Evolutionary conservation across 108 stramenopile genomes (phyloP), one percentile per base, ranked within the genome.

Genomic region (Hondaea fermentalgiana): DNA sequence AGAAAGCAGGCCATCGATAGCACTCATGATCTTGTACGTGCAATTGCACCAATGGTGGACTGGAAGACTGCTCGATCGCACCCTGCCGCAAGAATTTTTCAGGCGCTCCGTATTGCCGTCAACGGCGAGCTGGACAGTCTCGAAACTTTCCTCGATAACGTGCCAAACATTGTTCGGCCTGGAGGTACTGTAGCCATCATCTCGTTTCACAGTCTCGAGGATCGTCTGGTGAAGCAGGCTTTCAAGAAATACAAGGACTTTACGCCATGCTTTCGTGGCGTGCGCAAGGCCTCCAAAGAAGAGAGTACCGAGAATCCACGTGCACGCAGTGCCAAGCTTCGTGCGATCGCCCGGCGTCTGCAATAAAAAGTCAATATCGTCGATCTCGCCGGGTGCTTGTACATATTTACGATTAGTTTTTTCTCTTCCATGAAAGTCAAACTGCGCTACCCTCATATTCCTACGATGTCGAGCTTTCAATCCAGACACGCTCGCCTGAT

Each of bases 201-300:
- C 87, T 94, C 96, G n/a, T 98, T 97, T 92, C 98, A 98, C 88
- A 95, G 95, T 76, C 94, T 97, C 93, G 98, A 98, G 89, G 98
- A 97, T 90, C 92, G 97, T 53, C 93, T 94, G 43, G 94, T 96
- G 12, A 97, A 97, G 64, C 10, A 58, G 45, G 58, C 60, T 8
- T 59, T 89, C 19, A 88, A 57, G 42, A 23, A 12, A 10, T 21
- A 28, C n/a, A 35, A 35, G 42, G 3, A 44, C 28, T 44, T 45
- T 21, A 0, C 25, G 43, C 51, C 42, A 19, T 10, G 6, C 14
- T 25, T 21, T 25, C 19, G 72, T 28, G 44, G 17, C 17, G 35
- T 60, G 90, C 10, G 10, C 57, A 58, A 57, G 42, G 57, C 87
- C 16, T 58, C 25, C 17, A 5, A 12, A 23, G 12, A 19, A n/a